Base-by-base conservation (phyloP, 2,329 filamentous ascomycete genomes). In the Fulvia fulva region DNA sequence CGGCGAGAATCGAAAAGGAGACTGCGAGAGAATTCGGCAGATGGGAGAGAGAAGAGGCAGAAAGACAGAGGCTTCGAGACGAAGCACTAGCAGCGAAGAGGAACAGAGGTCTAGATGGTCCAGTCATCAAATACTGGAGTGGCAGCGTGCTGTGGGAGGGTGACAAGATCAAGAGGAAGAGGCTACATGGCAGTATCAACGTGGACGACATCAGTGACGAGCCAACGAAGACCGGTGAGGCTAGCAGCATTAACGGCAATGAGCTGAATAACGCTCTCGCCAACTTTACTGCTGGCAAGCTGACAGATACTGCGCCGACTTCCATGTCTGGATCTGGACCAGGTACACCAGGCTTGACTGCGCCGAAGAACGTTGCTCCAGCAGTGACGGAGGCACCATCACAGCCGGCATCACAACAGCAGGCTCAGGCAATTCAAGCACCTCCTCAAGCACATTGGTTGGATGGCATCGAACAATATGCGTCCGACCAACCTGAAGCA, bases 11-110 rank as follows among this genome's bases (percentile, higher is more conserved):
- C 6, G 94, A 97, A 75, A 88, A 88, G 74, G 81, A 87, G 67
- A 99, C 74, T 84, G 88, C 66, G n/a, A 65, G 95, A 90, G 80
- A 97, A 88, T 74, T 77, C 96, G 69, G 97, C 70, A 83, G 90
- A 56, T 97, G 93, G 92, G 92, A 97, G 73, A 88, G 91, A 73
- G 90, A 91, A 6, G 94, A 99, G 76, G 91, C 91, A 75, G 86
- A 88, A 71, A 86, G 93, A 58, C 89, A 92, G 65, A 90, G 93
- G 67, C 89, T 96, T 70, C 83, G 93, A 61, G 83, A 86, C 63
- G 88, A 87, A 43, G 93, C 89, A 75, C 80, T 97, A 50, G 91
- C 93, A 41, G 94, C 93, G 14, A 79, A 97, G 66, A 89, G 96
- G 68, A 90, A 91, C 71, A 85, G 92, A 51, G 90, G 89, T 52